Evolutionary conservation across 208 protist genomes (phyloP), one percentile per base, ranked within the genome.

Genomic region (Balamuthia mandrillaris): DNA sequence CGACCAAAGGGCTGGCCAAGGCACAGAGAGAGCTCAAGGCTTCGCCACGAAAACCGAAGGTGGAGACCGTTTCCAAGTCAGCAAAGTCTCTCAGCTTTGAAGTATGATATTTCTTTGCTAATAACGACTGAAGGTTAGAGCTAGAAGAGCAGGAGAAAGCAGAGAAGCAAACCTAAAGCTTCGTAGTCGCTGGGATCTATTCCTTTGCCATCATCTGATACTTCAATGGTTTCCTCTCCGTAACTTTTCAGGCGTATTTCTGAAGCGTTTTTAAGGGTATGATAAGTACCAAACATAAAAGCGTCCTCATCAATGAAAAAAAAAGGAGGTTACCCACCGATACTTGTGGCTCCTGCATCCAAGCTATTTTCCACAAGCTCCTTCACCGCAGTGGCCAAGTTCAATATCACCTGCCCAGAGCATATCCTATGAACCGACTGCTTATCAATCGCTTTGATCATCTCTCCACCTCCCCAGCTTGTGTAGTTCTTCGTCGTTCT

Each of bases 11-110:
- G 61, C 41, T 14, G n/a, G n/a, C n/a, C 29, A 84, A 33, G 21
- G 78, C 78, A 47, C 78, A 84, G 7, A 99, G 90, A 9, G 96
- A 96, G 63, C 96, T 94, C 33, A 99, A 89, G n/a, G 97, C 98
- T 87, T 99, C 97, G 1, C 98, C 98, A 27, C 98, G 91, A 86
- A 99, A 99, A 16, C 98, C 98, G 89, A 95, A 97, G 1, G 95
- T 96, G 18, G 7, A 21, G 7, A 97, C 85, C 3, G 14, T 72
- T 27, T 87, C 12, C 3, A 97, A 44, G 66, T 97, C 95, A 10
- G 87, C 49, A 87, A 95, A 97, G 0, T 52, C 39, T 9, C 70
- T 12, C 18, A 96, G 16, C 75, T 96, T 96, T 0, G 88, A 94
- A n/a, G 94, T 96, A 35, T 86, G 72, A 58, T 95, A 85, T 78